Percentiles rank a stretch among this genome's conserved stretches.
These are phyloP conservation scores for Pharnaceum exiguum DNA, from an alignment of 148 eudicot genomes.

Conservation along the genomic window DNA sequence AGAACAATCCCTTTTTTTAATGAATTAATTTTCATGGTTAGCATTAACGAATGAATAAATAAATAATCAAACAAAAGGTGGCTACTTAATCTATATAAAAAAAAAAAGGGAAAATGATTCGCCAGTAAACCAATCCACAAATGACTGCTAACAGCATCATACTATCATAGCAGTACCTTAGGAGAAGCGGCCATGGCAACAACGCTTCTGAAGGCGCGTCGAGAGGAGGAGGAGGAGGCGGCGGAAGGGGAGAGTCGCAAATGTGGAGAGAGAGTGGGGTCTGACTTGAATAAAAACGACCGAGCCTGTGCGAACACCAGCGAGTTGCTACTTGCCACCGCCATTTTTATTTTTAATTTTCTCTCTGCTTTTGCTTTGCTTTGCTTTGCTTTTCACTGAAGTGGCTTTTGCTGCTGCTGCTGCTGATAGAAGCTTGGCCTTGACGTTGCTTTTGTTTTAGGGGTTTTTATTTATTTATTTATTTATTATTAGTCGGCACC, in stretches of 20 bases:
- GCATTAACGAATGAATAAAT: too few species aligned
- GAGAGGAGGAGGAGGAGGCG: slow-evolving; percentile 47
- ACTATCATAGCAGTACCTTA: slow-evolving; percentile 31
- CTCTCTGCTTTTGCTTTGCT: slow-evolving; percentile 15
- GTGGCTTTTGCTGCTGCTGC: not conserved
- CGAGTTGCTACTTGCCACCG: slow-evolving; percentile 45
- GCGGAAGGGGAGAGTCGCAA: slow-evolving; percentile 42
- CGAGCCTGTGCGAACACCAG: slow-evolving; percentile 40
- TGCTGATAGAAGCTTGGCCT: not conserved
- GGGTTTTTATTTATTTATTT: too few species aligned
- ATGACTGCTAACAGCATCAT: not conserved
- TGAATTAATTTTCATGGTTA: too few species aligned
- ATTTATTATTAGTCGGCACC: too few species aligned
- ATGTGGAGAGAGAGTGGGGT: slow-evolving; percentile 31
- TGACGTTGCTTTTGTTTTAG: not conserved
- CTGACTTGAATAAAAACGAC: slow-evolving; percentile 43
- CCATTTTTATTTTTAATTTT: slow-evolving; percentile 27
- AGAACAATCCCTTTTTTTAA: too few species aligned
- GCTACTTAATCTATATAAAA: too few species aligned
- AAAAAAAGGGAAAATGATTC: not conserved
- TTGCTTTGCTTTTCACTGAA: slow-evolving; percentile 4
- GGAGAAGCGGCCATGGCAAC: slow-evolving; percentile 81
- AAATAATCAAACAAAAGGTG: too few species aligned
- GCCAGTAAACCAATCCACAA: not conserved
- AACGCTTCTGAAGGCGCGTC: slow-evolving; percentile 45